Percentiles rank a stretch among this genome's conserved stretches.
Evolutionary conservation across 192 early-diverging fungal species (phyloP).

Genomic region (Chytriomyces hyalinus): DNA sequence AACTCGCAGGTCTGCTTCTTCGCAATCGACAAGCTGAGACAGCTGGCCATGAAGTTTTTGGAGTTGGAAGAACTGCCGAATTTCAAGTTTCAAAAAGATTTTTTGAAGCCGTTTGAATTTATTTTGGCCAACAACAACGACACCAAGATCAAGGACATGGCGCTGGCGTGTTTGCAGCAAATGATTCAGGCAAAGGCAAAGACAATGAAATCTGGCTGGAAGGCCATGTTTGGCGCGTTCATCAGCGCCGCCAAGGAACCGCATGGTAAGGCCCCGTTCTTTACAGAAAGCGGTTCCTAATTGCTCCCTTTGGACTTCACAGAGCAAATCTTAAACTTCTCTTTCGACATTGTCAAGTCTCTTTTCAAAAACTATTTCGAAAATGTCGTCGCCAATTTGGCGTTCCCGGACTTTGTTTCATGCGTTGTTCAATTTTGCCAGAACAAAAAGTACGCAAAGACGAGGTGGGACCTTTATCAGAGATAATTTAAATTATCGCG

Average conservation of each 20-base stretch:
- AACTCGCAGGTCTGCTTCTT: constrained; percentile 89
- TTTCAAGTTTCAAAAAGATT: constrained; percentile 98
- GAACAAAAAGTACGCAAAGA: constrained; percentile 72
- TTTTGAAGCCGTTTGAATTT: constrained; percentile 84
- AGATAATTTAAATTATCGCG: too few relatives aligned
- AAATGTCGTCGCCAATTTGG: constrained; percentile 63
- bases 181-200: constrained; percentile 63
- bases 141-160: constrained; percentile 82
- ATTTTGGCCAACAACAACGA: constrained; percentile 76
- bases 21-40: constrained; percentile 91
- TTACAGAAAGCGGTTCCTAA: constrained; percentile 72
- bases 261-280: constrained; percentile 55
- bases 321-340: constrained; percentile 64
- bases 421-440: constrained; percentile 67
- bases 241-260: constrained; percentile 63
- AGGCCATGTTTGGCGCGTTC: constrained; percentile 63
- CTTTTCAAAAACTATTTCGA: constrained; percentile 70
- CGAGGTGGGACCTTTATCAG: constrained; percentile 49
- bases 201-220: constrained; percentile 63
- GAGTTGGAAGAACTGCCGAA: constrained; percentile 94
- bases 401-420: constrained; percentile 56
- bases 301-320: constrained; percentile 63
- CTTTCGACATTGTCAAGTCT: constrained; percentile 76
- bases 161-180: constrained; percentile 61
- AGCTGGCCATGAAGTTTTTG: constrained; percentile 94